A percentile compares a stretch with the other conserved stretches of the same genome.
phyloP scores from a whole-genome alignment of 2,329 filamentous ascomycete species.

The Alternaria brassicicola region DNA sequence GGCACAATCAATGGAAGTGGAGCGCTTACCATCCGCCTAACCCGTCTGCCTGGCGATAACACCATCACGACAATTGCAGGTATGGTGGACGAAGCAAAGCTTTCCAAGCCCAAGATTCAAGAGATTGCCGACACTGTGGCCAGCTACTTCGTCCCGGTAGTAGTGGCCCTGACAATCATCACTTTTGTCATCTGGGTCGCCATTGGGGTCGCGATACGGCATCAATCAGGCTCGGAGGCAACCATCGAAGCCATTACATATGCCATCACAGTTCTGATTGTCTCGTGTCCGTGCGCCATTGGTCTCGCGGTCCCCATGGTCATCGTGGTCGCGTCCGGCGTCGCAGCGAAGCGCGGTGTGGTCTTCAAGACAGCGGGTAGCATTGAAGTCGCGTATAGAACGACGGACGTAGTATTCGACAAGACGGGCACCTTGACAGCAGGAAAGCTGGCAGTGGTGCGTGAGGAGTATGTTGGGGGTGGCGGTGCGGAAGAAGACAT shows the following conservation, averaged over 20 bases:
- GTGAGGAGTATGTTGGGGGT: slow-evolving; percentile 29
- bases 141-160: slow-evolving; percentile 70
- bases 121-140: slow-evolving; percentile 72
- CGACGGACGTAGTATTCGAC: slow-evolving; percentile 74
- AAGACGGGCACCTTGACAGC: slow-evolving; percentile 78
- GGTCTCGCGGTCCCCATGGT: slow-evolving; percentile 81
- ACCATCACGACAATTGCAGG: slow-evolving; percentile 71
- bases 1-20: slow-evolving; percentile 65
- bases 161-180: slow-evolving; percentile 63
- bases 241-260: slow-evolving; percentile 70
- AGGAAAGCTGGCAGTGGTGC: slow-evolving; percentile 56
- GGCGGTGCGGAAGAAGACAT: slow-evolving; percentile 6
- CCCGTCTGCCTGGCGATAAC: slow-evolving; percentile 70
- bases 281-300: slow-evolving; percentile 81
- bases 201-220: slow-evolving; percentile 56
- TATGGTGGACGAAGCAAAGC: slow-evolving; percentile 74
- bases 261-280: slow-evolving; percentile 72
- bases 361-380: slow-evolving; percentile 71
- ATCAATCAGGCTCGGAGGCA: slow-evolving; percentile 54
- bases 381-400: slow-evolving; percentile 67
- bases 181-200: slow-evolving; percentile 70
- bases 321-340: slow-evolving; percentile 71
- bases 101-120: slow-evolving; percentile 72
- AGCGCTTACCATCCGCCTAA: slow-evolving; percentile 59
- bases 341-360: slow-evolving; percentile 68